Base-by-base conservation (phyloP, 2,329 filamentous ascomycete genomes). In the Colletotrichum limetticola region DNA sequence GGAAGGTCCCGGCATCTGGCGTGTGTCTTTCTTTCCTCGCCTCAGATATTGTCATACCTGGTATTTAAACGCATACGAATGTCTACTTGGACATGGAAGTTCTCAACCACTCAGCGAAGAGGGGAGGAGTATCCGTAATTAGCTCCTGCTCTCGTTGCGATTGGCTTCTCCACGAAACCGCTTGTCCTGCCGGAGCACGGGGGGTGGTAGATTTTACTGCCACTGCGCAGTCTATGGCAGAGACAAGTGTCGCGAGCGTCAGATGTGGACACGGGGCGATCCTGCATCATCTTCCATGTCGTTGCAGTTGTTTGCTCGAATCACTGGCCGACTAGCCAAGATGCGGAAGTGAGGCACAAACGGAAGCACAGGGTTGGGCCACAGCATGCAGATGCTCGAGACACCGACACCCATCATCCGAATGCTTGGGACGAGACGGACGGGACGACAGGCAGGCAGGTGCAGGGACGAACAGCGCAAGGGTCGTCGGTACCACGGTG, bases 361-460 rank as follows among this genome's bases (percentile, higher is more conserved):
- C 32, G 67, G 53, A 57, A 49, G 52, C 19, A 56, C 32, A 32
- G 30, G 19, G 24, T 14, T 28, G 26, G 37, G 66, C 26, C 52
- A 63, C 35, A 46, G 35, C 42, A 66, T 59, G 61, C 60, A 65
- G 42, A 46, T 37, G 59, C 35, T 58, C 35, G 37, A 60, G n/a
- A 26, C 16, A 60, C 56, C 52, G 53, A 66, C 42, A 58, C 52
- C 66, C 60, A 66, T 66, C 66, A 66, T 72, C 66, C 70, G 70
- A 72, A 70, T 72, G 56, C 67, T 66, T 72, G 60, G 70, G 66
- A 72, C 70, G 53, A 52, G 58, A 68, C 64, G 65, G 64, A 59
- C 68, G 68, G 68, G 63, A 71, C 57, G 63, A 71, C 32, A 59
- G 28, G 46, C 63, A 55, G 68, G 30, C 35, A 35, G 42, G 62